Conservation (phyloP, 208 protist genomes). For the Leptomonas seymouri region DNA sequence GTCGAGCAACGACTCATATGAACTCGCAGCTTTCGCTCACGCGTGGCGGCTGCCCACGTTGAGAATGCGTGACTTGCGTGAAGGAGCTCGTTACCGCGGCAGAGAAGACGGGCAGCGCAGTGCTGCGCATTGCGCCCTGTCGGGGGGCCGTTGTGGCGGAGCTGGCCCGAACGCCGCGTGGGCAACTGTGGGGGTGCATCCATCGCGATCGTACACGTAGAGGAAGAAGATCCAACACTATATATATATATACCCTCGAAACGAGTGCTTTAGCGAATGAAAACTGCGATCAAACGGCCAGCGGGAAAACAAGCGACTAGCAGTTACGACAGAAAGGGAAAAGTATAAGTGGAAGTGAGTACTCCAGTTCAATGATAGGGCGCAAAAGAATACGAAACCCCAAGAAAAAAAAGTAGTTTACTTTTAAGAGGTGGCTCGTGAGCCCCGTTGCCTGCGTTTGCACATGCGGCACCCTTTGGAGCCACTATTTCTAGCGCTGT, state of each 20-base stretch:
- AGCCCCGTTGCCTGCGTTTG: too few species aligned
- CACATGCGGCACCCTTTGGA: too few species aligned
- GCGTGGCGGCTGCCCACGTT: constrained; percentile 38
- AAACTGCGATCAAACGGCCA: too few species aligned
- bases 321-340: constrained; percentile 18
- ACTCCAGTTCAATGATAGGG: too few species aligned
- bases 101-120: constrained; percentile 16
- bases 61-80: constrained; percentile 30
- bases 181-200: neutral
- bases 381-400: too few species aligned
- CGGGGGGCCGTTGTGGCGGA: constrained; percentile 3
- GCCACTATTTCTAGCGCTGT: too few species aligned
- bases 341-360: too few species aligned
- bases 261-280: too few species aligned
- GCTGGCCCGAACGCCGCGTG: neutral
- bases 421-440: too few species aligned
- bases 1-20: constrained; percentile 75
- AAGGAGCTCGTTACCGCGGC: constrained; percentile 26
- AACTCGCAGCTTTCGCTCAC: constrained; percentile 36
- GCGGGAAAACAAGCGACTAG: constrained; percentile 7
- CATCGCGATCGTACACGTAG: neutral
- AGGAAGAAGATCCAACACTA: too few species aligned
- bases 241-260: too few species aligned
- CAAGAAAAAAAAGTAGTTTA: too few species aligned
- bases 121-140: constrained; percentile 11